Conservation (phyloP, 139 green algal genomes). For the Raphidocelis subcapitata region DNA sequence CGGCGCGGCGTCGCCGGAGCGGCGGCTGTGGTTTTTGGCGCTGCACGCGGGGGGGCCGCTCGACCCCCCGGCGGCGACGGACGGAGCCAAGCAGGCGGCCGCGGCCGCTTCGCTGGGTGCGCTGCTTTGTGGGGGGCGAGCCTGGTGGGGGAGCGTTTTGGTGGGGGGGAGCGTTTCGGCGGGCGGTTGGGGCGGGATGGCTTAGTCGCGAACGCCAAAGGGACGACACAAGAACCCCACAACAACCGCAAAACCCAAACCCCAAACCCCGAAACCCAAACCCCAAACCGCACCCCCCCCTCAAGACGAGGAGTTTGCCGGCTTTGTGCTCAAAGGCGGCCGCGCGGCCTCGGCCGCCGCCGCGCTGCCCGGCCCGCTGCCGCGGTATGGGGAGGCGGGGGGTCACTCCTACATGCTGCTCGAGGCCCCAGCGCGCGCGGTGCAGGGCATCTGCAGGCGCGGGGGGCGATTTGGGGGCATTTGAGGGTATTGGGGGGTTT, state of each 20-base stretch:
- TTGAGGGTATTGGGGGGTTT: too few species aligned
- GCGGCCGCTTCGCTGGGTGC: constrained; percentile 17
- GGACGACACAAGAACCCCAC: too few species aligned
- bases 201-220: too few species aligned
- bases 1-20: constrained; percentile 9
- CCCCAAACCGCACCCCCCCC: neutral
- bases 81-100: constrained; percentile 10
- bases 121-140: neutral
- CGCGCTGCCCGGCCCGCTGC: constrained; percentile 46
- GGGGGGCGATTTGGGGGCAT: too few species aligned
- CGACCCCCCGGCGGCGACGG: constrained; percentile 33
- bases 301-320: constrained; percentile 38
- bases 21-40: constrained; percentile 46
- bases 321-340: constrained; percentile 39
- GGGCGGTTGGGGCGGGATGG: too few species aligned
- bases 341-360: constrained; percentile 6
- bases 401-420: constrained; percentile 58
- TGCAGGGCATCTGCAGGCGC: constrained; percentile 57
- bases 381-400: constrained; percentile 54
- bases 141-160: too few species aligned
- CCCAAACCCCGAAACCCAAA: neutral
- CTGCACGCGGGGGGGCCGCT: constrained; percentile 36
- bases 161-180: neutral
- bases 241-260: neutral
- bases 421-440: constrained; percentile 29